Base-by-base conservation (phyloP, 2,329 filamentous ascomycete species). In the Epichloe scottii region DNA sequence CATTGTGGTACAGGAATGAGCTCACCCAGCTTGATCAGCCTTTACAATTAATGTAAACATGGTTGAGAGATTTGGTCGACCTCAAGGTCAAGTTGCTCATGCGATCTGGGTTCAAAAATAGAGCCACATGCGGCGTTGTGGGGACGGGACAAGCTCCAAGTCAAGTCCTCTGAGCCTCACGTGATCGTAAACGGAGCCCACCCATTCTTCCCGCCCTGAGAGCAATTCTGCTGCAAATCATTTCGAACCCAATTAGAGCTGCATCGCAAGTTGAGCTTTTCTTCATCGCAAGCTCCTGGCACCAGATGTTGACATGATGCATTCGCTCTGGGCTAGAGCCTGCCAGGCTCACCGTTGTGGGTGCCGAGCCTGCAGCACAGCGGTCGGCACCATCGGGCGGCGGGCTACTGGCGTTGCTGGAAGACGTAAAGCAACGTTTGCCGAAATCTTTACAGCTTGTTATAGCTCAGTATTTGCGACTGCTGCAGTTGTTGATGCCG, bases 11-110 rank as follows among this genome's bases (percentile, higher is more conserved):
- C 6, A 34, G 12, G 12, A 38, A 17, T 33, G 26, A 23, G 65
- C 72, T 55, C 72, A 87, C 85, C 85, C 85, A 52, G 74, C 73
- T 54, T 88, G 67, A 62, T 89, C 85, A 4, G 85, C 85, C 35
- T 75, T 85, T 38, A 89, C 67, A 46, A 73, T 72, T 33, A 89
- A 73, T 45, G 79, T 77, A 58, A 84, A 78, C 85, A 88, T 87
- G 6, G 5, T 52, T 33, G 19, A 21, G 21, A 30, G n/a, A 21
- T 15, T 37, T 12, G 17, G 2, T 10, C 10, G 15, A 41, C 17
- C 38, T 40, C 17, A 8, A 23, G 12, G 12, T 14, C 11, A 42
- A 42, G 3, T 12, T 6, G 4, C 12, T 38, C n/a, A 5, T 38
- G 30, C 10, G 48, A 14, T 38, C 43, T n/a, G 8, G 26, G 26